Conservation (phyloP, 176 grass and related monocot genomes). For the Lolium rigidum region DNA sequence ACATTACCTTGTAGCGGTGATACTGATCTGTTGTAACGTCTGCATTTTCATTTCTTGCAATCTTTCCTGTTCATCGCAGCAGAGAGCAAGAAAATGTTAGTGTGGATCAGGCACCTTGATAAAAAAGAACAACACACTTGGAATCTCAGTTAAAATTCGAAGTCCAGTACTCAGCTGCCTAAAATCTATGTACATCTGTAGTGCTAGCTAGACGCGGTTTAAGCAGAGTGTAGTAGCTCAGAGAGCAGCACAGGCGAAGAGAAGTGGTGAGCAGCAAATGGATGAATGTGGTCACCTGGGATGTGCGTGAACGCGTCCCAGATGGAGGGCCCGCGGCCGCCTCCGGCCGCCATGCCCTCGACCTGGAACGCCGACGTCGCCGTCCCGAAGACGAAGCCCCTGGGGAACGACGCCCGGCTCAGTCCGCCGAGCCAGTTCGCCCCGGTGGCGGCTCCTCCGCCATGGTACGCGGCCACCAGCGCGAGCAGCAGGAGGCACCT, state of each 20-base stretch:
- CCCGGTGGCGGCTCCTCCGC: not conserved
- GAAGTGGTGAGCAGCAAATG: not conserved
- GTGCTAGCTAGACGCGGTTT: not conserved
- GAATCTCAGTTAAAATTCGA: not conserved
- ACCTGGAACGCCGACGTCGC: conserved; percentile 77
- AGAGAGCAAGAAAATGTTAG: not conserved
- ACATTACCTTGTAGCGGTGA: conserved; percentile 70
- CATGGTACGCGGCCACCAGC: conserved; percentile 25
- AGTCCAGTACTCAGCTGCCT: not conserved
- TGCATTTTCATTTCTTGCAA: conserved; percentile 57
- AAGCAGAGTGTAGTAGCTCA: not conserved
- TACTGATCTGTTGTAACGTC: conserved; percentile 69
- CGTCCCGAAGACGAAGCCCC: conserved; percentile 71
- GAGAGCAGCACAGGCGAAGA: not conserved
- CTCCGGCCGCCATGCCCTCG: conserved; percentile 51
- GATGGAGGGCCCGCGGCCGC: conserved; percentile 61
- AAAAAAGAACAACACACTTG: not conserved
- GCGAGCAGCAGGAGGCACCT: not conserved
- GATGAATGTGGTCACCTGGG: conserved; percentile 34
- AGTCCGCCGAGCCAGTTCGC: conserved; percentile 42
- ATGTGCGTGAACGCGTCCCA: conserved; percentile 71
- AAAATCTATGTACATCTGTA: not conserved
- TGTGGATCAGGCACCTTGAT: not conserved
- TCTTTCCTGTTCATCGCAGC: conserved; percentile 43
- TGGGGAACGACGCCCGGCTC: conserved; percentile 52